Evolutionary conservation across 352 stramenopile genomes (phyloP).

Genomic region (Blastocystis sp.): DNA sequence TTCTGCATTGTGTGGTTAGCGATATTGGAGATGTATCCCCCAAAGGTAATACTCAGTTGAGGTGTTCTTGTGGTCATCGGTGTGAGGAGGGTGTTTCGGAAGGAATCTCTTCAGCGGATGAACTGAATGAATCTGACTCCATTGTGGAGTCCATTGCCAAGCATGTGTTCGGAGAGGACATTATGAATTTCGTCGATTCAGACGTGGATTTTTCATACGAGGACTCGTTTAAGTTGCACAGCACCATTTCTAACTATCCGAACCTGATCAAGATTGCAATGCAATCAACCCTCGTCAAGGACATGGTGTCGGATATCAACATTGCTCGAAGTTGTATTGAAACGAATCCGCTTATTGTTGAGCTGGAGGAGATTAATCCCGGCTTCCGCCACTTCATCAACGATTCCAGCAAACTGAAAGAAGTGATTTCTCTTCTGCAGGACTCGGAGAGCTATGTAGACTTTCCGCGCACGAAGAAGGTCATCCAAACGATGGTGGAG

Average conservation of each 20-base stretch:
- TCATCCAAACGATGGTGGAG: constrained; percentile 1
- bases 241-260: not conserved
- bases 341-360: not conserved
- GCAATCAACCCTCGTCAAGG: constrained; percentile 4
- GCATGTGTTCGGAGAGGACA: constrained; percentile 2
- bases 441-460: constrained; percentile 7
- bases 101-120: not conserved
- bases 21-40: not conserved
- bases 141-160: constrained; percentile 32
- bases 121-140: not conserved
- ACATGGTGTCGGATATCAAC: constrained; percentile 9
- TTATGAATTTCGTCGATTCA: not conserved
- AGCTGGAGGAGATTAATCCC: constrained; percentile 22
- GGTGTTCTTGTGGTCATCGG: not conserved
- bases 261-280: constrained; percentile 23
- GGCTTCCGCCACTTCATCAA: not conserved
- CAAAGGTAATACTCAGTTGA: not conserved
- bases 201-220: not conserved
- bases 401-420: not conserved
- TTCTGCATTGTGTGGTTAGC: constrained; percentile 13
- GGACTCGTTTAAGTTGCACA: not conserved
- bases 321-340: not conserved
- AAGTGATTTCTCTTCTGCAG: not conserved
- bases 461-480: not conserved
- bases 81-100: not conserved